These are phyloP conservation scores for Lophium mytilinum DNA, from an alignment of 495 filamentous ascomycete genomes.

Conservation along the genomic window DNA sequence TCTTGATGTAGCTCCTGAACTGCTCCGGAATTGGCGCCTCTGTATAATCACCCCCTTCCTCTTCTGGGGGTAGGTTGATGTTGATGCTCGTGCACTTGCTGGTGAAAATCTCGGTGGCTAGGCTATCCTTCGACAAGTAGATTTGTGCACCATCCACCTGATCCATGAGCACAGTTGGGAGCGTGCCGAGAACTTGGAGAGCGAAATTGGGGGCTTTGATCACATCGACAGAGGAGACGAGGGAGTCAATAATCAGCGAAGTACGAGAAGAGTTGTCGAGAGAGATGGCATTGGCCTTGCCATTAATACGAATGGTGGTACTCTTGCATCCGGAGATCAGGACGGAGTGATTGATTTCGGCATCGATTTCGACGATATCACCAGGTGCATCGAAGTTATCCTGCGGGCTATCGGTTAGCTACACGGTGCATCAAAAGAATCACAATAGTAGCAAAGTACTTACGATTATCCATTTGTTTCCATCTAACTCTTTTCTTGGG, in stretches of 20 bases:
- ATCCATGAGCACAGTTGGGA: slow-evolving; percentile 84
- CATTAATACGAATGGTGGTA: slow-evolving; percentile 77
- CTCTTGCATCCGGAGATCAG: slow-evolving; percentile 86
- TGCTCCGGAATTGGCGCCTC: slow-evolving; percentile 85
- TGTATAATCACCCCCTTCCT: slow-evolving; percentile 65
- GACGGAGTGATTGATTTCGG: slow-evolving; percentile 76
- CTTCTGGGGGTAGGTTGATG: slow-evolving; percentile 66
- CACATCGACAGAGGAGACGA: slow-evolving; percentile 85
- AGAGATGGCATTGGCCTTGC: slow-evolving; percentile 91
- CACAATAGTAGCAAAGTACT: slow-evolving; percentile 1
- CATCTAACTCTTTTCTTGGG: slow-evolving; percentile 82
- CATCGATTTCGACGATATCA: slow-evolving; percentile 61
- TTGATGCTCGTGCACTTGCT: slow-evolving; percentile 81
- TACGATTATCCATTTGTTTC: slow-evolving; percentile 90
- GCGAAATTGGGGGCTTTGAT: slow-evolving; percentile 92
- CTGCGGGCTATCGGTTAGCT: slow-evolving; percentile 31
- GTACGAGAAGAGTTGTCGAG: slow-evolving; percentile 82
- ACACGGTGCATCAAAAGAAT: not conserved
- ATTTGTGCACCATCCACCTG: slow-evolving; percentile 85
- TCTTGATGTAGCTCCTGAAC: slow-evolving; percentile 70
- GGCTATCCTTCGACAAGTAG: slow-evolving; percentile 72
- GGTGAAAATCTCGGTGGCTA: slow-evolving; percentile 71
- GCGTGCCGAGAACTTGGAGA: slow-evolving; percentile 71
- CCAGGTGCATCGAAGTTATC: slow-evolving; percentile 84
- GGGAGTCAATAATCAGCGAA: slow-evolving; percentile 76